A percentile compares a stretch with the other conserved stretches of the same genome.
phyloP scores from a whole-genome alignment of 2,329 filamentous ascomycete species.

The Zymoseptoria pseudotritici region DNA sequence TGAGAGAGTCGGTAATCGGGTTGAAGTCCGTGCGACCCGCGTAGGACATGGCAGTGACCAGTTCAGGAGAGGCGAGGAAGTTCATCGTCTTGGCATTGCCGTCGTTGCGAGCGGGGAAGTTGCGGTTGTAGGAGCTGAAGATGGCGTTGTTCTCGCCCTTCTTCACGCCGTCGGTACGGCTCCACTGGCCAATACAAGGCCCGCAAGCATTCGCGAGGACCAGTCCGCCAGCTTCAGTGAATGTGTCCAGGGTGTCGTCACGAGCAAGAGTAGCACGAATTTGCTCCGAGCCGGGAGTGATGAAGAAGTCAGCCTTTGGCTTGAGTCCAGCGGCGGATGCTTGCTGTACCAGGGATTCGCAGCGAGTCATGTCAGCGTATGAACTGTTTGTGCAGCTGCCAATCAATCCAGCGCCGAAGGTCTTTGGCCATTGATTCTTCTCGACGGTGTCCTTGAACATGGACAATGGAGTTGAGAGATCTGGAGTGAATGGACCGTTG shows the following conservation, averaged over 20 bases:
- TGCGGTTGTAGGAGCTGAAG: conserved; percentile 95
- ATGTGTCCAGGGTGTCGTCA: conserved; percentile 78
- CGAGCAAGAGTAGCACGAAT: conserved; percentile 90
- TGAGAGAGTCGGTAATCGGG: conserved; percentile 78
- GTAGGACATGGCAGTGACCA: conserved; percentile 94
- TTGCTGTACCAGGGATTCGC: conserved; percentile 87
- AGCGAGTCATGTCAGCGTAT: conserved; percentile 96
- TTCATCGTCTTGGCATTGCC: conserved; percentile 97
- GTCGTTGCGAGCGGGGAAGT: conserved; percentile 95
- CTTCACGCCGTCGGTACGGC: conserved; percentile 72
- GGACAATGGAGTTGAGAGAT: conserved; percentile 86
- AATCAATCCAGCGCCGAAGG: conserved; percentile 86
- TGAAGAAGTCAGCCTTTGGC: conserved; percentile 85
- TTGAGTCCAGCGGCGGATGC: conserved; percentile 82
- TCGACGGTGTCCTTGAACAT: conserved; percentile 79
- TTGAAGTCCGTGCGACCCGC: conserved; percentile 92
- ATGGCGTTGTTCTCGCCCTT: conserved; percentile 92
- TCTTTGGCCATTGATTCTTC: conserved; percentile 82
- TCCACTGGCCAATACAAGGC: conserved; percentile 71
- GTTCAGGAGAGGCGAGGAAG: conserved; percentile 92
- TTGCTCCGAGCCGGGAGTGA: conserved; percentile 93
- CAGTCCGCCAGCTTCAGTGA: conserved; percentile 77
- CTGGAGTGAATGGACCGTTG: conserved; percentile 79
- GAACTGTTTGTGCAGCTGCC: conserved; percentile 98
- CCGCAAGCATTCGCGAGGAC: conserved; percentile 91